Base-by-base conservation (phyloP, 2,329 filamentous ascomycete genomes). In the Didymella pinodella region DNA sequence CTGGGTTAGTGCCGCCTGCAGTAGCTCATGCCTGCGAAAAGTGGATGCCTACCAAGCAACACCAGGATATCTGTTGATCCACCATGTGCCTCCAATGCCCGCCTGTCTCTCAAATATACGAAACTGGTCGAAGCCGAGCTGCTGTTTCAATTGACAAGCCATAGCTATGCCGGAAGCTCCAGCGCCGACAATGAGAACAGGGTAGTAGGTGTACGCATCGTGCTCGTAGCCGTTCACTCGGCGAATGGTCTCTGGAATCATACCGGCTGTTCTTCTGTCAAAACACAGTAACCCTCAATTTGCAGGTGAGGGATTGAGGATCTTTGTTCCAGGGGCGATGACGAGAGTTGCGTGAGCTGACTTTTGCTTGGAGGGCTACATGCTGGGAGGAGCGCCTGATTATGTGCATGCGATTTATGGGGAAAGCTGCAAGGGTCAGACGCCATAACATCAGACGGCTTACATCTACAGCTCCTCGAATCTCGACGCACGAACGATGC, bases 51-150 rank as follows among this genome's bases (percentile, higher is more conserved):
- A 74, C 70, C 68, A 73, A 46, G 68, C 66, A 74, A 78, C 74
- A 40, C 78, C 76, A 18, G 76, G 87, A 71, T 90, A 90, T 31
- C 81, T 78, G 69, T 89, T 90, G 44, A 82, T 82, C 73, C 81
- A 82, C 88, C 88, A 90, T 1, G 87, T 89, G 7, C 88, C 88
- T 31, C 87, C 87, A 43, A 88, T 79, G 3, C 82, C 81, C 4
- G 79, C 75, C 60, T 86, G 79, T 12, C 84, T 79, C 25, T 90
- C 88, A 59, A 88, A 89, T 67, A 90, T 81, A 28, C 79, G 78
- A 65, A 89, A 82, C 59, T 88, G 85, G 61, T 83, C 82, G 53
- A 86, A 86, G 29, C 81, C 82, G 41, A 88, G 81, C 71, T 82
- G 82, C 18, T 84, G 77, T 65, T 86, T 84, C 50, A 90, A 72